Percentiles rank a stretch among this genome's conserved stretches.
phyloP scores from a whole-genome alignment of 257 asterid species.

The Parsonsia alboflavescens region DNA sequence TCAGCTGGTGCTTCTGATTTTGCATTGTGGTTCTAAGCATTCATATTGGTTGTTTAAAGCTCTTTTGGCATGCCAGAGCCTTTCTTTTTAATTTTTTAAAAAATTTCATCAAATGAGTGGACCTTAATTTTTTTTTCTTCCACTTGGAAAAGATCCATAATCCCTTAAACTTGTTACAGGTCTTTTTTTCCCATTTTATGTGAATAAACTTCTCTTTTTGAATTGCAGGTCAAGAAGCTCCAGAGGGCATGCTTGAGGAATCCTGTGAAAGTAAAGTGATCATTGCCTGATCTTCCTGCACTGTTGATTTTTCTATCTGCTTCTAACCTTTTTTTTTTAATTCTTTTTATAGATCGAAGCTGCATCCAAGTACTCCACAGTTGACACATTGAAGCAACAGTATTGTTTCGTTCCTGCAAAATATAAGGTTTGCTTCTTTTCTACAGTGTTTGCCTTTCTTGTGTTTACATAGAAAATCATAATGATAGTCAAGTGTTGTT shows the following conservation, averaged over 20 bases:
- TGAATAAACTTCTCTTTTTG: not conserved
- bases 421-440: constrained; percentile 47
- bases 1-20: not conserved
- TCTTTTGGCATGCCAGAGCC: not conserved
- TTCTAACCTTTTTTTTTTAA: not conserved
- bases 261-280: constrained; percentile 68
- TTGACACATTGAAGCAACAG: constrained; percentile 84
- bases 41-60: not conserved
- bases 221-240: constrained; percentile 73
- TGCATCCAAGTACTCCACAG: constrained; percentile 82
- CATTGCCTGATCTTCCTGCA: constrained; percentile 4
- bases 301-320: not conserved
- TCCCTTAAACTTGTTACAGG: not conserved
- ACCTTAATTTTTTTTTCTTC: not conserved
- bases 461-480: not conserved
- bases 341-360: constrained; percentile 66
- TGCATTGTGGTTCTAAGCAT: not conserved
- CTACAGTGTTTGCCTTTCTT: constrained; percentile 11
- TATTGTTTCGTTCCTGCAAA: constrained; percentile 78
- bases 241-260: constrained; percentile 90
- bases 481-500: not conserved
- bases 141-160: not conserved
- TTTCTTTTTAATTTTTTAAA: not conserved
- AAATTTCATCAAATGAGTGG: not conserved
- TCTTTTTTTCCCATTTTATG: no score